A percentile compares a stretch with the other conserved stretches of the same genome.
phyloP scores from a whole-genome alignment of 306 rosid species.

The Cucumis melo region DNA sequence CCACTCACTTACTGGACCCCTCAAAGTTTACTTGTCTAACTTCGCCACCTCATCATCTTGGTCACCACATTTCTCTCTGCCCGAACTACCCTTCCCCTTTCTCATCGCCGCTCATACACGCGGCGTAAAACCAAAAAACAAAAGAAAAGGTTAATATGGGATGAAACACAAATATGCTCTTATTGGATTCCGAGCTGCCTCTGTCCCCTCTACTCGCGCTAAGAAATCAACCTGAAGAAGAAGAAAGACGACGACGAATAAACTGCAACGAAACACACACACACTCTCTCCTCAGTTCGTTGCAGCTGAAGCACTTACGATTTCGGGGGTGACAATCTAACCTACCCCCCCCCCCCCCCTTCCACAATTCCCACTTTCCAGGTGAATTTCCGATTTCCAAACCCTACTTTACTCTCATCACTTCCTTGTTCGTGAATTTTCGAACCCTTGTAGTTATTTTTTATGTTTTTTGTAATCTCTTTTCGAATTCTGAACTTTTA shows the following conservation, averaged over 20 bases:
- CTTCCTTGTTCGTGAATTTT: not conserved
- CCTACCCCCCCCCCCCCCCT: not conserved
- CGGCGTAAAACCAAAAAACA: not conserved
- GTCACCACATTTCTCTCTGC: not conserved
- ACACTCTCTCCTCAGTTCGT: not conserved
- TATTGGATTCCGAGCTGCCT: not conserved
- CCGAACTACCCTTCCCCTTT: constrained; percentile 1
- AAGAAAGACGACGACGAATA: not conserved
- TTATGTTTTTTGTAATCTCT: not conserved
- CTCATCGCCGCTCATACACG: not conserved
- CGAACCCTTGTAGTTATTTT: not conserved
- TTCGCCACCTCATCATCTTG: not conserved
- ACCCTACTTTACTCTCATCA: constrained; percentile 1
- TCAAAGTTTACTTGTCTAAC: constrained; percentile 10
- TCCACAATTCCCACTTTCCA: not conserved
- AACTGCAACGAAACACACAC: not conserved
- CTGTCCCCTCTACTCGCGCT: not conserved
- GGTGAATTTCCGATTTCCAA: not conserved
- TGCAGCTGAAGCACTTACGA: not conserved
- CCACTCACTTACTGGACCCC: constrained; percentile 7
- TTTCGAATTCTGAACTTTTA: not conserved
- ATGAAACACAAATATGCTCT: not conserved
- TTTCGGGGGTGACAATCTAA: not conserved
- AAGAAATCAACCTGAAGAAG: not conserved
- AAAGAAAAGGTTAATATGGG: no score